phyloP scores from a whole-genome alignment of 805 yeast species.

The Cyberlindnera mississippiensis region DNA sequence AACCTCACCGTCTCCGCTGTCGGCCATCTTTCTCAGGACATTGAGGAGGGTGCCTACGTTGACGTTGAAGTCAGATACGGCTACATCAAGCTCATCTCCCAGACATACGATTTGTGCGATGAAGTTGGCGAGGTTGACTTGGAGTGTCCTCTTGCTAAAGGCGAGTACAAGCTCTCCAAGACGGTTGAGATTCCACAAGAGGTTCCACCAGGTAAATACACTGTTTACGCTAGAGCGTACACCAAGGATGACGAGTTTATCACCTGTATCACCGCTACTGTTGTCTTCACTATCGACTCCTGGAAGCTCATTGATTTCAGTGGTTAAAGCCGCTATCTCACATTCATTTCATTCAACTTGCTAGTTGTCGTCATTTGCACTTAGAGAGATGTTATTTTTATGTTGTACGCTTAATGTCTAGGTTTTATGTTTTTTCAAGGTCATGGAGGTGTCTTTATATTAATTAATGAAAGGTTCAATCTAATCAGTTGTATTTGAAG shows the following conservation, averaged over 20 bases:
- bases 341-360: no score
- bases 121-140: constrained; percentile 78
- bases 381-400: not conserved
- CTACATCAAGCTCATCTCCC: constrained; percentile 79
- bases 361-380: no score
- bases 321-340: not conserved
- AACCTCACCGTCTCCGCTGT: constrained; percentile 76
- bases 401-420: not conserved
- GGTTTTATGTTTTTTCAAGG: not conserved
- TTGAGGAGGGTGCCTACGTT: constrained; percentile 87
- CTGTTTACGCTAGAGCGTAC: constrained; percentile 85
- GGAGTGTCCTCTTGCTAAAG: constrained; percentile 77
- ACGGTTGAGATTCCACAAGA: constrained; percentile 81
- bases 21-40: constrained; percentile 52
- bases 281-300: constrained; percentile 39
- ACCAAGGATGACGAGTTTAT: constrained; percentile 77
- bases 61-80: constrained; percentile 93
- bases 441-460: not conserved
- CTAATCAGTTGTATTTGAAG: no score
- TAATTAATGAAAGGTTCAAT: not conserved
- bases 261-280: constrained; percentile 76
- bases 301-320: constrained; percentile 22
- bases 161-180: constrained; percentile 62
- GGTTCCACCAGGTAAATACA: constrained; percentile 93
- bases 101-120: constrained; percentile 92